phyloP scores from a whole-genome alignment of 441 rosid species.

The Mallotus japonicus region DNA sequence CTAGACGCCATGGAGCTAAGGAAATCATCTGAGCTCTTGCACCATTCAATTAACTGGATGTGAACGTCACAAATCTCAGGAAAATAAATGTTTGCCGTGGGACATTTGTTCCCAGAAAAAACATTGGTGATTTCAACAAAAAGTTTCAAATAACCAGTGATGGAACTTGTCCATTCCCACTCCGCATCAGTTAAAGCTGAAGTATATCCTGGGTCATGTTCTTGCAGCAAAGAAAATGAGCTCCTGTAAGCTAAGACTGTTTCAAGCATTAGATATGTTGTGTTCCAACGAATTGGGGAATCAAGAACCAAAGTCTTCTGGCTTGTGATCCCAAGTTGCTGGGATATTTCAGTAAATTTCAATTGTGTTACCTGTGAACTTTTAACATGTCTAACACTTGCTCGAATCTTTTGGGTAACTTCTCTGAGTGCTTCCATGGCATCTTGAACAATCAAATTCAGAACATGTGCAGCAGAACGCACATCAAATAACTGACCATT shows the following conservation, averaged over 20 bases:
- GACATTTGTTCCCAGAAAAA: slow-evolving; percentile 56
- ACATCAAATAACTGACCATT: slow-evolving; percentile 71
- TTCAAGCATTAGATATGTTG: slow-evolving; percentile 81
- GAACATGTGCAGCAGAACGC: slow-evolving; percentile 69
- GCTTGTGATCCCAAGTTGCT: slow-evolving; percentile 56
- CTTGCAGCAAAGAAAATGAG: slow-evolving; percentile 63
- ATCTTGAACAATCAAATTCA: slow-evolving; percentile 62
- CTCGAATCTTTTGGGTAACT: slow-evolving; percentile 70
- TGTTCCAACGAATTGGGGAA: slow-evolving; percentile 58
- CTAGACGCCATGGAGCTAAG: slow-evolving; percentile 56
- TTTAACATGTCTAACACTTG: slow-evolving; percentile 68
- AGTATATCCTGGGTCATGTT: slow-evolving; percentile 51
- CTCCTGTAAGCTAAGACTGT: slow-evolving; percentile 59
- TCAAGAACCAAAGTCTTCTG: slow-evolving; percentile 65
- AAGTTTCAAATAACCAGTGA: slow-evolving; percentile 59
- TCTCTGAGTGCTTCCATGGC: slow-evolving; percentile 59
- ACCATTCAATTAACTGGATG: slow-evolving; percentile 86
- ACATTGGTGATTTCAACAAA: slow-evolving; percentile 57
- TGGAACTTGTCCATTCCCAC: slow-evolving; percentile 73
- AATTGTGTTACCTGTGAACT: slow-evolving; percentile 62
- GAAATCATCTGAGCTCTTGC: slow-evolving; percentile 72
- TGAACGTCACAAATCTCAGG: slow-evolving; percentile 82
- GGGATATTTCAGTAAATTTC: slow-evolving; percentile 75
- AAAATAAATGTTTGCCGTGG: slow-evolving; percentile 80
- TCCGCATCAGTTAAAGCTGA: slow-evolving; percentile 63